phyloP scores from a whole-genome alignment of 2,329 filamentous ascomycete species.

The Colletotrichum kahawae region DNA sequence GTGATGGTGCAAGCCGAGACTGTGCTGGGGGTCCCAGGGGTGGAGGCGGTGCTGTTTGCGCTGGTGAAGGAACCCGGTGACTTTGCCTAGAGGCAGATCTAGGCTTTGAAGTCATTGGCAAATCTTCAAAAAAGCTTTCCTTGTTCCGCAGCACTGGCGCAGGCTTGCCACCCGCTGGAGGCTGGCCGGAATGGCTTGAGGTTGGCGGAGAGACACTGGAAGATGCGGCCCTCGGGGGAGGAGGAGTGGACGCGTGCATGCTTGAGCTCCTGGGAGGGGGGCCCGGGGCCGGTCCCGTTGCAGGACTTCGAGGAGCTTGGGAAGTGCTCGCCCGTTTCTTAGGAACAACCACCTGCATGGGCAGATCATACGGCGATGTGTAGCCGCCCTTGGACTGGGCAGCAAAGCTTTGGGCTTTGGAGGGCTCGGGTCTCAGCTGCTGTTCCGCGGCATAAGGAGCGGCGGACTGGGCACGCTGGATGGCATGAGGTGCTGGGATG shows the following conservation, averaged over 20 bases:
- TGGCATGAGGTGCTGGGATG: conserved; percentile 21
- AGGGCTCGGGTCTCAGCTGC: conserved; percentile 45
- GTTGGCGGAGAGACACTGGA: conserved; percentile 32
- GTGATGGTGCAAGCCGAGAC: conserved; percentile 27
- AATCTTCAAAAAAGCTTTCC: conserved; percentile 77
- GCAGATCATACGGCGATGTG: conserved; percentile 91
- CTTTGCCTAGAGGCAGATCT: conserved; percentile 64
- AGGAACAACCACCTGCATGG: conserved; percentile 82
- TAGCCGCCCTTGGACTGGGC: conserved; percentile 93
- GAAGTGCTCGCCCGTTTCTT: conserved; percentile 68
- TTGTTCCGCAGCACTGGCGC: conserved; percentile 43
- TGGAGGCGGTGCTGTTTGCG: conserved; percentile 38
- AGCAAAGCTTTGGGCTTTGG: conserved; percentile 80
- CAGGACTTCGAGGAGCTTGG: conserved; percentile 50
- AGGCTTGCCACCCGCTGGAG: conserved; percentile 36
- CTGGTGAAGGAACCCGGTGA: conserved; percentile 47
- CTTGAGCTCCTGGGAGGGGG: conserved; percentile 68
- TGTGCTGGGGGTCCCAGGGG: conserved; percentile 34
- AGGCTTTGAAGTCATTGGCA: conserved; percentile 68
- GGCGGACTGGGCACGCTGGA: conserved; percentile 29
- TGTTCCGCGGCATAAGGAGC: conserved; percentile 43
- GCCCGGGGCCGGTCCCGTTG: conserved; percentile 38
- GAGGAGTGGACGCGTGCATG: conserved; percentile 43
- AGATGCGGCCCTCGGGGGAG: conserved; percentile 6
- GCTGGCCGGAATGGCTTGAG: conserved; percentile 41